Base-by-base conservation (phyloP, 768 basidiomycete genomes). In the Filobasidium wieringae region DNA sequence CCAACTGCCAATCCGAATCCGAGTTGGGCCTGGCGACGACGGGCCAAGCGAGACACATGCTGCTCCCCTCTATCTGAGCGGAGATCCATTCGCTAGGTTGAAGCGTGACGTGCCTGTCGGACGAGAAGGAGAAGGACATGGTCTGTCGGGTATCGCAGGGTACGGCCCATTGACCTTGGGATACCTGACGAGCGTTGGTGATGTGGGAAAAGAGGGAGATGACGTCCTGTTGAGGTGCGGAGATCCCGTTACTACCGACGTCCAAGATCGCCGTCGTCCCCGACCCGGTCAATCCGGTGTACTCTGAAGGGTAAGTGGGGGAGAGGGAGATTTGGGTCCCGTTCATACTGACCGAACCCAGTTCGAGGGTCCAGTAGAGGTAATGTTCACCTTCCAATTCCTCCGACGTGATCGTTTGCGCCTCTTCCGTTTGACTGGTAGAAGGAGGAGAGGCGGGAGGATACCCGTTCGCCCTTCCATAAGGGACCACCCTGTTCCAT, bases 1-100 rank as follows among this genome's bases (percentile, higher is more conserved):
- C 71, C 14, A 72, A 60, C 43, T 70, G 69, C 71, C 71, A 72
- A 54, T 67, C 68, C 15, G 70, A 64, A 41, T 72, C 71, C 22
- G 67, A 68, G 4, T 61, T 59, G 1, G 66, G 62, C 19, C 66
- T 55, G 53, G 51, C 36, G 31, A 63, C 69, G 4, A 69, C 58
- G 0, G 71, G 71, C 71, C 71, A 72, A 2, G 71, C 71, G 3
- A 70, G 55, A 54, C 71, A 72, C 58, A 69, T 64, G 11, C 59
- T 53, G 2, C 60, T 61, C 1, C 58, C 58, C 1, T 58, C 59
- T 0, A 69, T 63, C 19, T 66, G 64, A 14, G 68, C 69, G 27
- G 63, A 64, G 45, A 72, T 63, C 71, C 71, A 72, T 19, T 72
- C 71, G 24, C 63, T 64, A 11, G 71, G 71, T 52, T 70, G 71